Percentiles rank a stretch among this genome's conserved stretches.
Conservation (phyloP, 768 basidiomycete species). For the Pholiota microspora region DNA sequence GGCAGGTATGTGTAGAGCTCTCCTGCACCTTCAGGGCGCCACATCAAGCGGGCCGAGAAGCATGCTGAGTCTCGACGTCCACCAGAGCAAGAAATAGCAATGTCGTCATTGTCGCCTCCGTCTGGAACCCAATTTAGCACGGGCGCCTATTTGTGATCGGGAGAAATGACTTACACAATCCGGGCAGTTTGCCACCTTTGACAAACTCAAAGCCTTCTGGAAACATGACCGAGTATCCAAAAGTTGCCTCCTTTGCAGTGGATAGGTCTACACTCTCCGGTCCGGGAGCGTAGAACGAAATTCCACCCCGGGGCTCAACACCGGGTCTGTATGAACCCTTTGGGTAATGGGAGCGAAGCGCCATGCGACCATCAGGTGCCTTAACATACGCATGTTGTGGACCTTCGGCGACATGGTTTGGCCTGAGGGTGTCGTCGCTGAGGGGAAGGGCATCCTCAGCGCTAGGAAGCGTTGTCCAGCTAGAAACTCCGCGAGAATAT, state of each 20-base stretch:
- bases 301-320: slow-evolving; percentile 51
- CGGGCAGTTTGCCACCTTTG: slow-evolving; percentile 71
- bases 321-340: slow-evolving; percentile 54
- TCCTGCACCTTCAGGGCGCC: slow-evolving; percentile 54
- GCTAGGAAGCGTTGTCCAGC: slow-evolving; percentile 43
- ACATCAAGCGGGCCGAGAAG: slow-evolving; percentile 72
- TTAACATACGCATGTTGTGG: slow-evolving; percentile 39
- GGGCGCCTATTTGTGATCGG: background rate
- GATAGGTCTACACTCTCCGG: slow-evolving; percentile 48
- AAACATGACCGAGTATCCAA: slow-evolving; percentile 63
- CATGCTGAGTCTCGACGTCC: slow-evolving; percentile 55
- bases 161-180: slow-evolving; percentile 46
- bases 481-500: slow-evolving; percentile 1
- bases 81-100: slow-evolving; percentile 58
- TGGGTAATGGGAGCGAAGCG: slow-evolving; percentile 53
- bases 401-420: slow-evolving; percentile 31
- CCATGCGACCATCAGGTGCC: slow-evolving; percentile 48
- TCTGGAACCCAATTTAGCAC: slow-evolving; percentile 31
- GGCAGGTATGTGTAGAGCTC: slow-evolving; percentile 77
- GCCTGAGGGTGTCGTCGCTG: slow-evolving; percentile 41
- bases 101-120: slow-evolving; percentile 50
- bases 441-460: slow-evolving; percentile 34
- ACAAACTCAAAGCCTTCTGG: slow-evolving; percentile 58
- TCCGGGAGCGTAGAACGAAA: slow-evolving; percentile 72
- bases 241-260: slow-evolving; percentile 64